Percentiles rank a stretch among this genome's conserved stretches.
Evolutionary conservation across 2,329 filamentous ascomycete genomes (phyloP).

Genomic region (Apiospora koreana): DNA sequence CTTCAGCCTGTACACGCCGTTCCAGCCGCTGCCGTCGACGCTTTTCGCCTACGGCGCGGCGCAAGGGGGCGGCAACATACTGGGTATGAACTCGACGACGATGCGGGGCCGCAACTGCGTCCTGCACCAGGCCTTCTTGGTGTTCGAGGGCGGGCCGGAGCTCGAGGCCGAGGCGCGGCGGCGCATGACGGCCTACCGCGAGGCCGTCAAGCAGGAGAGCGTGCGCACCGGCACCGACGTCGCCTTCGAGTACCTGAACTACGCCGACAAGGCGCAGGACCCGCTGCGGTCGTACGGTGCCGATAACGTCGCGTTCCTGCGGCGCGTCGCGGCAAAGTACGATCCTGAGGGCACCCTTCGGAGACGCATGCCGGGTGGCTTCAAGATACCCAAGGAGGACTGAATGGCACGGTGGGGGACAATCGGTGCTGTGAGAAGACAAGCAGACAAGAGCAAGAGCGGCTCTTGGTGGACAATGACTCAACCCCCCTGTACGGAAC

Average conservation of each 20-base stretch:
- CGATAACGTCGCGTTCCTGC: slow-evolving; percentile 31
- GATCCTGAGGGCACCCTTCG: slow-evolving; percentile 35
- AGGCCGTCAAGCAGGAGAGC: slow-evolving; percentile 8
- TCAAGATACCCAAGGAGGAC: not conserved
- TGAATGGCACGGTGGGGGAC: not conserved
- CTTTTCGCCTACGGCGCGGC: not conserved
- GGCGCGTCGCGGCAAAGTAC: slow-evolving; percentile 34
- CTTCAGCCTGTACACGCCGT: not conserved
- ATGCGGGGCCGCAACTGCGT: slow-evolving; percentile 6
- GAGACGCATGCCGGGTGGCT: not conserved
- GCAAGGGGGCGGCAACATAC: slow-evolving; percentile 24
- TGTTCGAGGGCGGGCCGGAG: slow-evolving; percentile 4
- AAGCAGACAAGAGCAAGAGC: not conserved
- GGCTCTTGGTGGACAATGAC: not conserved
- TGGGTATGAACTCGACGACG: slow-evolving; percentile 21
- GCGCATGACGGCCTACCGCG: slow-evolving; percentile 9
- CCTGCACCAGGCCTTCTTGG: slow-evolving; percentile 10
- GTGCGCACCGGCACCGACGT: slow-evolving; percentile 17
- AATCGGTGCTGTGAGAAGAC: not conserved
- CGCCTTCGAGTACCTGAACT: slow-evolving; percentile 39
- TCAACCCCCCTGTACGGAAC: not conserved
- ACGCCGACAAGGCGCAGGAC: slow-evolving; percentile 33
- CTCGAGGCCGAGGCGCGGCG: slow-evolving; percentile 11
- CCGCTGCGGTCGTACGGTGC: slow-evolving; percentile 35
- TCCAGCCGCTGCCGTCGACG: slow-evolving; percentile 12